These are phyloP conservation scores for Pyropia yezoensis DNA, from an alignment of 23 red algal species.

Conservation along the genomic window DNA sequence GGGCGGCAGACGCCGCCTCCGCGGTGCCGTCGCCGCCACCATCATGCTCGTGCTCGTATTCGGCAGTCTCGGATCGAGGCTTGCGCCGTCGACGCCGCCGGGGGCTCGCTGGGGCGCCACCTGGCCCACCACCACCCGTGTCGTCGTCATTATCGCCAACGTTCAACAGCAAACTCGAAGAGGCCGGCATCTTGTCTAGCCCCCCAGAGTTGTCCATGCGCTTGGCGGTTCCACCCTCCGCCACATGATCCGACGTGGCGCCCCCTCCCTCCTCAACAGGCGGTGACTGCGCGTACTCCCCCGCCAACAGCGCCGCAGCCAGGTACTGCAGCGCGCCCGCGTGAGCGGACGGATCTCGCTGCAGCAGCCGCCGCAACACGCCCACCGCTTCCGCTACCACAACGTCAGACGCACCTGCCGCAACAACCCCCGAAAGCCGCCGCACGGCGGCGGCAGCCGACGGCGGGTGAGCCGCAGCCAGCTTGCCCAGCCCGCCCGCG, in stretches of 20 bases:
- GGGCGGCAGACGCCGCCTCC: not conserved
- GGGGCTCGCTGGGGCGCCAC: no score
- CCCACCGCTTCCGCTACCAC: constrained; percentile 65
- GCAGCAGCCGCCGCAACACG: constrained; percentile 57
- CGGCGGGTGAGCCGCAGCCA: constrained; percentile 43
- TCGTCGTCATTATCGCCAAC: no score
- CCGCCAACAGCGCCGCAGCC: constrained; percentile 25
- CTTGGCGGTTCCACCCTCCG: no score
- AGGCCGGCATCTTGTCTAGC: no score
- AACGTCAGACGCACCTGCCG: constrained; percentile 19
- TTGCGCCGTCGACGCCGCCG: no score
- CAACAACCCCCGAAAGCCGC: constrained; percentile 37
- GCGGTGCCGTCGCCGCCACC: constrained; percentile 8
- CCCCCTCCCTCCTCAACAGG: no score
- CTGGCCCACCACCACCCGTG: no score
- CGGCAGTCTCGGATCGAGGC: no score
- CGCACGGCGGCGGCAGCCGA: constrained; percentile 45
- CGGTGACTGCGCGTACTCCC: not conserved
- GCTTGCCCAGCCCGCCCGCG: constrained; percentile 40
- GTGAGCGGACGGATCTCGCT: constrained; percentile 49
- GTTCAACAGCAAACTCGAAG: no score
- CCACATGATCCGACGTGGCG: no score
- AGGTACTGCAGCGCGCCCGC: constrained; percentile 40
- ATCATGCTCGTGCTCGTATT: no score
- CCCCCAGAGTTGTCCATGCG: no score